Conservation (phyloP, 345 rosid species). For the Eucalyptus viminalis region DNA sequence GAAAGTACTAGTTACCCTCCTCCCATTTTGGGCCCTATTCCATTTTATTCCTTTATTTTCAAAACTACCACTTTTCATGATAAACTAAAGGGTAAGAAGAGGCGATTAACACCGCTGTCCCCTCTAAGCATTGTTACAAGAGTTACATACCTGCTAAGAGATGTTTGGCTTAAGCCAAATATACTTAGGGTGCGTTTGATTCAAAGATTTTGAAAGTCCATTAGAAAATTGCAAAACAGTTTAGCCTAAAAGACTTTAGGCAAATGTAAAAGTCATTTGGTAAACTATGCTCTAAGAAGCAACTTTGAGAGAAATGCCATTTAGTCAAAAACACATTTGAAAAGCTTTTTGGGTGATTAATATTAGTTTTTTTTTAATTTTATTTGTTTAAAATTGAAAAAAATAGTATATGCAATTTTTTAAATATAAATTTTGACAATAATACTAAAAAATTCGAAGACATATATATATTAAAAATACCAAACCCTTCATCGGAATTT, state of each 20-base stretch:
- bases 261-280: too few relatives aligned
- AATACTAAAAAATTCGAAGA: too few relatives aligned
- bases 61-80: neutral
- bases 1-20: neutral
- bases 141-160: neutral
- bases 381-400: too few relatives aligned
- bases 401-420: too few relatives aligned
- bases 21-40: neutral
- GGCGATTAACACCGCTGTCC: neutral
- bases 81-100: neutral
- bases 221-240: fast-evolving
- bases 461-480: too few relatives aligned
- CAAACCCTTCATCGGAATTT: too few relatives aligned
- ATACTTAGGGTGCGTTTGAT: neutral
- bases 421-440: too few relatives aligned
- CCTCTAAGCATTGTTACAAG: neutral
- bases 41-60: neutral
- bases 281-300: too few relatives aligned
- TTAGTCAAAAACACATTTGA: too few relatives aligned
- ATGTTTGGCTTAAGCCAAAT: neutral
- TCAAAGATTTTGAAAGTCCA: too few relatives aligned
- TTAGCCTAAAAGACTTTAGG: fast-evolving
- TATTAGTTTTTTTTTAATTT: too few relatives aligned
- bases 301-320: fast-evolving
- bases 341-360: too few relatives aligned